These are phyloP conservation scores for Aspergillus funiculosus DNA, from an alignment of 495 filamentous ascomycete species.

Conservation along the genomic window DNA sequence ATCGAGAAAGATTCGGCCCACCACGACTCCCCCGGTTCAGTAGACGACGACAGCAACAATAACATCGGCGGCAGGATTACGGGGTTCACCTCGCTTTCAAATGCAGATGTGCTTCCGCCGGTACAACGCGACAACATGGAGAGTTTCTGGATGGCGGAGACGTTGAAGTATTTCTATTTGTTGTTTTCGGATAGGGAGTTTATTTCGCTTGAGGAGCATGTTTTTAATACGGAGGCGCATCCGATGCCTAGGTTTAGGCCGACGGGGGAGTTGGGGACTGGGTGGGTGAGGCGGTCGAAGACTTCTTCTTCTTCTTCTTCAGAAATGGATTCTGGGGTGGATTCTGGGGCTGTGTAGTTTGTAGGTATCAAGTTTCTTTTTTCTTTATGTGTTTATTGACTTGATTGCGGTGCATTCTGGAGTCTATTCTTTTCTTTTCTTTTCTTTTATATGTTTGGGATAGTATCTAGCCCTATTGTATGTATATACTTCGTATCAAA, in stretches of 20 bases:
- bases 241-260: conserved; percentile 81
- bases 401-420: too few species aligned
- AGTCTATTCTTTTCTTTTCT: background rate
- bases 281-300: conserved; percentile 70
- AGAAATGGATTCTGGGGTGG: too few species aligned
- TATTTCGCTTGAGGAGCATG: conserved; percentile 74
- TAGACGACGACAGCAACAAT: conserved; percentile 9
- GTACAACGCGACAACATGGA: conserved; percentile 76
- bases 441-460: background rate
- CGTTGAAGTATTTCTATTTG: conserved; percentile 95
- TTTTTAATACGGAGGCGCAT: conserved; percentile 96
- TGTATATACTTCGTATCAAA: conserved; percentile 2
- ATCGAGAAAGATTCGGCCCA: conserved; percentile 42
- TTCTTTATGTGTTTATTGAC: too few species aligned
- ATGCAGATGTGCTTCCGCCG: conserved; percentile 66
- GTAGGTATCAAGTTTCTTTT: too few species aligned
- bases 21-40: conserved; percentile 14
- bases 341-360: too few species aligned
- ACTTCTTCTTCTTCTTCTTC: background rate
- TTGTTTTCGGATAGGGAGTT: conserved; percentile 83
- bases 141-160: conserved; percentile 96
- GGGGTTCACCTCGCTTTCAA: conserved; percentile 75
- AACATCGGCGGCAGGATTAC: conserved; percentile 25
- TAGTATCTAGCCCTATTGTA: background rate
- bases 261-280: conserved; percentile 71